phyloP scores from a whole-genome alignment of 2,329 filamentous ascomycete species.

The Hymenoscyphus scutula region DNA sequence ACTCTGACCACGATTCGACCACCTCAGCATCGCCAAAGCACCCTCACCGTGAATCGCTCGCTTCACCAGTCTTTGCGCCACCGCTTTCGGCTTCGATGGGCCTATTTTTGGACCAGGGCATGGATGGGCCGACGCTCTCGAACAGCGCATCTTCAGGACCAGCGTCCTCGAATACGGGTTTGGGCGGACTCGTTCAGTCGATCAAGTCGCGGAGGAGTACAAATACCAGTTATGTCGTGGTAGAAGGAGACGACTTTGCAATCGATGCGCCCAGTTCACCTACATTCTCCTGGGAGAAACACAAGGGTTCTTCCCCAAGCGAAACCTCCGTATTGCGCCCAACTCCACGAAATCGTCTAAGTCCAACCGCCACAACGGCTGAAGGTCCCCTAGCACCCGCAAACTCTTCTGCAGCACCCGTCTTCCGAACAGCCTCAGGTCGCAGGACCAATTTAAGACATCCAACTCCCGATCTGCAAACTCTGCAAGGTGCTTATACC shows the following conservation, averaged over 20 bases:
- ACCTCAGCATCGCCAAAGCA: background rate
- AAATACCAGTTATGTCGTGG: constrained; percentile 22
- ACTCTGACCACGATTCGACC: constrained; percentile 11
- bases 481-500: constrained; percentile 58
- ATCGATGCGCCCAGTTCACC: constrained; percentile 17
- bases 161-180: constrained; percentile 17
- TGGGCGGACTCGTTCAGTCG: constrained; percentile 18
- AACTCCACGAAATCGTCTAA: constrained; percentile 20
- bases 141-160: background rate
- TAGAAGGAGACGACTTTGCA: constrained; percentile 23
- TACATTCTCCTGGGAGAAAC: constrained; percentile 5
- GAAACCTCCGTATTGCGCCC: constrained; percentile 3
- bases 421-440: constrained; percentile 32
- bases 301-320: constrained; percentile 8
- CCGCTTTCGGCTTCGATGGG: constrained; percentile 15
- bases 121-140: constrained; percentile 14
- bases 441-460: constrained; percentile 45
- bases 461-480: constrained; percentile 60
- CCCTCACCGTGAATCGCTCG: constrained; percentile 8
- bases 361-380: constrained; percentile 23
- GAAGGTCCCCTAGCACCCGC: constrained; percentile 15
- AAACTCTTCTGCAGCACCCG: constrained; percentile 15
- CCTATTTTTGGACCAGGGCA: constrained; percentile 28
- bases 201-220: constrained; percentile 12
- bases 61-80: constrained; percentile 20